Evolutionary conservation across 208 protist genomes (phyloP).

Genomic region (Sergeia podlipaevii): DNA sequence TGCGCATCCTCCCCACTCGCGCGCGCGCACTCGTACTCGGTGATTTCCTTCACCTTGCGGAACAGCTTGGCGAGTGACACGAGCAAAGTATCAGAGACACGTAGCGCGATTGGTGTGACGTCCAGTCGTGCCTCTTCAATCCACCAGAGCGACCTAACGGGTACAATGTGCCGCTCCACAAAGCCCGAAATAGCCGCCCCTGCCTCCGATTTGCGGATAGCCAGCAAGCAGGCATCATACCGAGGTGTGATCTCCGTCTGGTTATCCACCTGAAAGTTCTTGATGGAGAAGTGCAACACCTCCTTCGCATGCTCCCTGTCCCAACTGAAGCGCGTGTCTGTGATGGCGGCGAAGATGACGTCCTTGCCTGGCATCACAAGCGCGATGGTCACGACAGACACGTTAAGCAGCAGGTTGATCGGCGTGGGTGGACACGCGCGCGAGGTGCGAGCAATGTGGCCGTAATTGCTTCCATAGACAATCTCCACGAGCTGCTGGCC

Average conservation of each 20-base stretch:
- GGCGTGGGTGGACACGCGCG: conserved; percentile 31
- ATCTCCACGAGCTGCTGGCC: conserved; percentile 71
- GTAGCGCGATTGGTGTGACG: conserved; percentile 65
- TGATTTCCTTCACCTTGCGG: conserved; percentile 4
- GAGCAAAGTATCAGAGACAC: conserved; percentile 79
- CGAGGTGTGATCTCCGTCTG: conserved; percentile 70
- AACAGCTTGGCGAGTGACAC: conserved; percentile 46
- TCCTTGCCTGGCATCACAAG: conserved; percentile 58
- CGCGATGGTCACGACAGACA: conserved; percentile 57
- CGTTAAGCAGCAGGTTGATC: conserved; percentile 56
- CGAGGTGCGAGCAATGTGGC: conserved; percentile 11
- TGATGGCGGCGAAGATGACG: conserved; percentile 63
- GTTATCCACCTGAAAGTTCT: conserved; percentile 89
- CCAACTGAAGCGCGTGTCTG: conserved; percentile 63
- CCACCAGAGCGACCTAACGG: conserved; percentile 53
- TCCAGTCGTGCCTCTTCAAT: conserved; percentile 78
- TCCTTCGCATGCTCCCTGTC: conserved; percentile 43
- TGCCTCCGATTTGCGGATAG: conserved; percentile 39
- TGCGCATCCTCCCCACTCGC: conserved; percentile 9
- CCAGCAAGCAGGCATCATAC: conserved; percentile 69
- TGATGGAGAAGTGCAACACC: conserved; percentile 49
- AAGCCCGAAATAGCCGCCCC: conserved; percentile 42
- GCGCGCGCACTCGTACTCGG: not conserved
- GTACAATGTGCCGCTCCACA: conserved; percentile 48
- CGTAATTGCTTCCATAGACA: conserved; percentile 5